These are phyloP conservation scores for Corrigiola litoralis DNA, from an alignment of 179 eudicot species.

Conservation along the genomic window DNA sequence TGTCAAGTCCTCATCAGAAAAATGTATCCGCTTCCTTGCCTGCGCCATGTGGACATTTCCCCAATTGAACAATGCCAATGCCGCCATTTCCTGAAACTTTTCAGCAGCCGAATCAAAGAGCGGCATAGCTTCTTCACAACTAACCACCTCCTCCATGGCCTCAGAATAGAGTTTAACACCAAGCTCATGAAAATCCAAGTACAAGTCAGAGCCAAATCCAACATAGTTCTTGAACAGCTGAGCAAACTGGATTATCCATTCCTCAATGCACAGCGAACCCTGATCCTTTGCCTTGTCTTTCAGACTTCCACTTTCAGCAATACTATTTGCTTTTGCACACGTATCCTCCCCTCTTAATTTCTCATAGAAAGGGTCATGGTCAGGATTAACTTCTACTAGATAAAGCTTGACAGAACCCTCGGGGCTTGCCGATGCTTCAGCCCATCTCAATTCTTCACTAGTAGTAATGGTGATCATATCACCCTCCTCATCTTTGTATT, in stretches of 20 bases:
- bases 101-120: constrained; percentile 65
- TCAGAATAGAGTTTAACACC: constrained; percentile 88
- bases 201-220: constrained; percentile 78
- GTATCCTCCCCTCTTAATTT: constrained; percentile 24
- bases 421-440: constrained; percentile 56
- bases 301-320: constrained; percentile 18
- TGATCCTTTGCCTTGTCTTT: constrained; percentile 21
- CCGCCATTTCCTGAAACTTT: constrained; percentile 90
- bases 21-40: constrained; percentile 64
- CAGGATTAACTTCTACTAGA: constrained; percentile 70
- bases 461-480: constrained; percentile 88
- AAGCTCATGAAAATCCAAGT: constrained; percentile 75
- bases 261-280: constrained; percentile 50
- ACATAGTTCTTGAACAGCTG: constrained; percentile 79
- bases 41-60: constrained; percentile 95
- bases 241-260: constrained; percentile 91
- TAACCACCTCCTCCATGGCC: constrained; percentile 83
- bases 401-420: constrained; percentile 57
- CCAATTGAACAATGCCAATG: constrained; percentile 90
- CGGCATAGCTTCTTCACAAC: constrained; percentile 84
- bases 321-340: constrained; percentile 14
- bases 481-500: constrained; percentile 89
- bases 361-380: constrained; percentile 69
- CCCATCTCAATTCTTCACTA: constrained; percentile 77
- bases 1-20: constrained; percentile 55